These are phyloP conservation scores for Zygotorulaspora mrakii DNA, from an alignment of 1,139 yeast species.

Conservation along the genomic window DNA sequence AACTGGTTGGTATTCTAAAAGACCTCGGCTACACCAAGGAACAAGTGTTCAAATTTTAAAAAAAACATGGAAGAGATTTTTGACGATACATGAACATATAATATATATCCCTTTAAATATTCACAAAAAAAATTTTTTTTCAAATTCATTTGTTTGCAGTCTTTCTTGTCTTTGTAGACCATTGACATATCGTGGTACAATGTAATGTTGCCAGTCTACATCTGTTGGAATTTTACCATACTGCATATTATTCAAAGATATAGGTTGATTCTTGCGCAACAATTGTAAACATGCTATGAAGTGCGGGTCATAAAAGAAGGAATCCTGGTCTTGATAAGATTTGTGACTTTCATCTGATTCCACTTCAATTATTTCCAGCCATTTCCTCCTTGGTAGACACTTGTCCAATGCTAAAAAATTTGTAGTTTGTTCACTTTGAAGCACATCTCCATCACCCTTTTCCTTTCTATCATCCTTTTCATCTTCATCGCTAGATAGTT, in stretches of 20 bases:
- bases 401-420: constrained; percentile 80
- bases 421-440: constrained; percentile 41
- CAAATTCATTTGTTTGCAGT: constrained; percentile 12
- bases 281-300: constrained; percentile 46
- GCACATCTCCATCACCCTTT: no score
- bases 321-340: constrained; percentile 16
- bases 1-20: constrained; percentile 77
- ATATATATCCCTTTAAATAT: constrained; percentile 3
- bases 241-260: background rate
- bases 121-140: constrained; percentile 10
- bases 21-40: constrained; percentile 87
- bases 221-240: background rate
- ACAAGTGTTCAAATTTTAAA: constrained; percentile 82
- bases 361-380: constrained; percentile 46
- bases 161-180: constrained; percentile 13
- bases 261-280: constrained; percentile 14
- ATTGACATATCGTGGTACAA: constrained; percentile 9
- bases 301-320: constrained; percentile 45
- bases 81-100: background rate
- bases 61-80: background rate
- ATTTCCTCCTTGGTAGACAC: constrained; percentile 61
- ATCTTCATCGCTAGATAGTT: constrained; percentile 13
- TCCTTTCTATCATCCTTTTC: constrained; percentile 7
- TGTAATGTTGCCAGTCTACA: constrained; percentile 18
- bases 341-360: constrained; percentile 35